Conservation (phyloP, 1,284 basidiomycete species). For the Entoloma clypeatum region DNA sequence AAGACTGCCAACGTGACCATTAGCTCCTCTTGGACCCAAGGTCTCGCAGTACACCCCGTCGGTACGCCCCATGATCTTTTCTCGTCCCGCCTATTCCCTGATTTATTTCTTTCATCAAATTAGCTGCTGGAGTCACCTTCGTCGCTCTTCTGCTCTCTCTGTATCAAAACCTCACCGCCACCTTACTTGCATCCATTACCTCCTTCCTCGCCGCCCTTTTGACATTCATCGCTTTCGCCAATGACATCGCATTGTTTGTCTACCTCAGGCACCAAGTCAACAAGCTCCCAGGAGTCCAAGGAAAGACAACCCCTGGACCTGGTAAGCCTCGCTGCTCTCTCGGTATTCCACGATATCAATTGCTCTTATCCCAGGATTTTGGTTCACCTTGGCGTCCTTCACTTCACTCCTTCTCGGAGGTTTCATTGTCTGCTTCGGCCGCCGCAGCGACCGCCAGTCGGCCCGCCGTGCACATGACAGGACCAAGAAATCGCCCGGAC, state of each 20-base stretch:
- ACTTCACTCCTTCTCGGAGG: slow-evolving; percentile 60
- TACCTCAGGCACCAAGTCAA: slow-evolving; percentile 54
- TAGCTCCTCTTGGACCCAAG: slow-evolving; percentile 62
- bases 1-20: slow-evolving; percentile 39
- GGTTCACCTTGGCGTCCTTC: slow-evolving; percentile 69
- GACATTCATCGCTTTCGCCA: slow-evolving; percentile 65
- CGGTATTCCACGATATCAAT: slow-evolving; percentile 7
- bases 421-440: slow-evolving; percentile 66
- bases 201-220: slow-evolving; percentile 65
- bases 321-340: slow-evolving; percentile 38
- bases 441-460: slow-evolving; percentile 47
- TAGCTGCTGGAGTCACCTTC: slow-evolving; percentile 61
- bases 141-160: slow-evolving; percentile 61
- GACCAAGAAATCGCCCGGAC: slow-evolving; percentile 16
- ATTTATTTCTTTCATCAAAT: slow-evolving; percentile 7
- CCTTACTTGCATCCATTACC: slow-evolving; percentile 54
- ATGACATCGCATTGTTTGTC: slow-evolving; percentile 71
- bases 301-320: slow-evolving; percentile 50
- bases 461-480: slow-evolving; percentile 33
- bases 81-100: slow-evolving; percentile 7
- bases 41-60: slow-evolving; percentile 69
- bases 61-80: slow-evolving; percentile 39
- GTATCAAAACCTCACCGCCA: slow-evolving; percentile 56
- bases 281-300: slow-evolving; percentile 40
- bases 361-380: slow-evolving; percentile 48